These are phyloP conservation scores for Neotropicomus parvogracilis DNA, from an alignment of 1,284 basidiomycete genomes.

Conservation along the genomic window DNA sequence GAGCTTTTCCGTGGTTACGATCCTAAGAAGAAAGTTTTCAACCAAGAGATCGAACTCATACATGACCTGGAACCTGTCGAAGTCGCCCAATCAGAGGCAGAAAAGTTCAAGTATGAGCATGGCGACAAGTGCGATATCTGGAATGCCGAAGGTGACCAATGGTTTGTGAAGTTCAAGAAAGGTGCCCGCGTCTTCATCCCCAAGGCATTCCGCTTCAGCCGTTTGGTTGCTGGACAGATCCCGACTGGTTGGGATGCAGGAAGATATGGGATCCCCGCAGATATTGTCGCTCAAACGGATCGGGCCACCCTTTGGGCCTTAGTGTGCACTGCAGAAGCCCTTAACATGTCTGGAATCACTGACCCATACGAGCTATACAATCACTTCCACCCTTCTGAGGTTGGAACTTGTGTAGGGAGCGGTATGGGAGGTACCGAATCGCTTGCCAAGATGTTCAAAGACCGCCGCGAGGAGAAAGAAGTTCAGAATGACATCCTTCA, in stretches of 20 bases:
- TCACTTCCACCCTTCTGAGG: conserved; percentile 93
- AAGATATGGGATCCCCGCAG: conserved; percentile 96
- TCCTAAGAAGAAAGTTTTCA: conserved; percentile 94
- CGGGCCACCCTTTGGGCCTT: conserved; percentile 97
- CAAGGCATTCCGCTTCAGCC: conserved; percentile 93
- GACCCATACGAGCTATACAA: conserved; percentile 98
- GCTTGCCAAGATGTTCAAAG: conserved; percentile 96
- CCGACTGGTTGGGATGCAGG: conserved; percentile 97
- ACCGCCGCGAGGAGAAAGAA: conserved; percentile 94
- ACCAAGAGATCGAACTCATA: conserved; percentile 94
- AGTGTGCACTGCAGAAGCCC: conserved; percentile 89
- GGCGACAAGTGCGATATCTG: conserved; percentile 96
- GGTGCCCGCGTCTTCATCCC: conserved; percentile 92
- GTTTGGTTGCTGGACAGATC: conserved; percentile 92
- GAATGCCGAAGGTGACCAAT: conserved; percentile 86
- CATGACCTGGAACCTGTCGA: conserved; percentile 98
- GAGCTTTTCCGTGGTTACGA: conserved; percentile 97
- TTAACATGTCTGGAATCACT: conserved; percentile 95
- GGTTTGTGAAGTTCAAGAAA: conserved; percentile 98
- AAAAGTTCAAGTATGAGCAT: conserved; percentile 96
- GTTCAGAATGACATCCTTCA: conserved; percentile 98
- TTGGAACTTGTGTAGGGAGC: conserved; percentile 88
- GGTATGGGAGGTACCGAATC: conserved; percentile 96
- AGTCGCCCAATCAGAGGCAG: conserved; percentile 85
- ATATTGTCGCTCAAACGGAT: conserved; percentile 94